Evolutionary conservation across 2,329 filamentous ascomycete genomes (phyloP), one percentile per base, ranked within the genome.

Genomic region (Fonsecaea nubica): DNA sequence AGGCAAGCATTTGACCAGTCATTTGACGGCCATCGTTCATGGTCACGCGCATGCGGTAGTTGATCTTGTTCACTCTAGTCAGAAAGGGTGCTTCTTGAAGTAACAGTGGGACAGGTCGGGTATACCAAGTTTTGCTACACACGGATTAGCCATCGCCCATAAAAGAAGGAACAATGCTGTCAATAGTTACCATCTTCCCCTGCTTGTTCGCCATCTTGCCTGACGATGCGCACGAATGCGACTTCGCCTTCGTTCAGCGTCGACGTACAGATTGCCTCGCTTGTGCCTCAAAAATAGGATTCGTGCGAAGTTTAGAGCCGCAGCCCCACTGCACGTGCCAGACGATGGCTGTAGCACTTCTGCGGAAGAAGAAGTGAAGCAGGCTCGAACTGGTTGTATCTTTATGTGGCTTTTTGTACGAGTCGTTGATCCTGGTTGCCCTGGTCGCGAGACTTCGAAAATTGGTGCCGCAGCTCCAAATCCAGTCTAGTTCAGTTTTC

Each of bases 1-100:
- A 99, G 62, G 95, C 95, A 73, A 99, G 87, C 92, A 99, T 97
- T 80, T 98, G 93, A 69, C 93, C 95, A 48, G 93, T 93, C 89
- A 99, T 96, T 80, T 97, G 92, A 76, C 95, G 90, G 72, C 92
- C 92, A 83, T 99, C 95, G 77, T 92, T 92, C 79, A 99, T 86
- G 64, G 93, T 98, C 72, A 97, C 90, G 78, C 94, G 90, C 93
- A 99, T 98, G 81, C 94, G 92, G 86, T 96, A 98, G 85, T 99
- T 98, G 86, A 99, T 96, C 95, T 98, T 55, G 48, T 52, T 63
- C 7, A 35, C 53, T 67, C 54, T 63, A 58, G 62, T 56, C 13
- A 45, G 50, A 21, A 12, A 35, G 21, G 4, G 45, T 35, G 8
- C 21, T 53, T 25, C 18, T 32, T 30, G 42, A 50, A 9, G 30